Conservation (phyloP, 345 rosid genomes). For the Isatis tinctoria region DNA sequence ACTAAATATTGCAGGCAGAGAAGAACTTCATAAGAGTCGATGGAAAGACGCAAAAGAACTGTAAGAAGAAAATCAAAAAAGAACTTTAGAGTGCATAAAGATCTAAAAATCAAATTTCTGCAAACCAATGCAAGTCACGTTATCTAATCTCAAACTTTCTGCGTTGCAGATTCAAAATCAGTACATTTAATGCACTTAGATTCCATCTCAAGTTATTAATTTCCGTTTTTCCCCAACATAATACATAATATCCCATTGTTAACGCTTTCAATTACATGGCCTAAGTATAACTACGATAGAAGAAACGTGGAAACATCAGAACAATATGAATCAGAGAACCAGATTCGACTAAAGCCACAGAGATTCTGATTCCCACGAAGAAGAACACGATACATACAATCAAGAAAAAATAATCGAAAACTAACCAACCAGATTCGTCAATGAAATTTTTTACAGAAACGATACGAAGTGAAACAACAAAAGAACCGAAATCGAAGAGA, state of each 20-base stretch:
- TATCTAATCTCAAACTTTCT: too few relatives aligned
- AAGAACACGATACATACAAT: too few relatives aligned
- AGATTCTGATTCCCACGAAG: too few relatives aligned
- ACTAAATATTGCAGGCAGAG: slow-evolving; percentile 21
- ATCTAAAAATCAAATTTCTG: background rate
- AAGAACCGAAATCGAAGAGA: slow-evolving; percentile 8
- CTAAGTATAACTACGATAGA: background rate
- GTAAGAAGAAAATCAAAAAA: background rate
- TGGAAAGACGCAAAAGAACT: background rate
- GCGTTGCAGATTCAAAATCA: background rate
- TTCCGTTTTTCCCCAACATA: background rate
- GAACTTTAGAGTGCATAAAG: background rate
- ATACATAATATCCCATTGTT: background rate
- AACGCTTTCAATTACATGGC: background rate
- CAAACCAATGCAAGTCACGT: too few relatives aligned
- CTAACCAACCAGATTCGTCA: background rate
- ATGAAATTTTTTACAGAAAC: background rate
- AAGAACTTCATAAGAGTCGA: slow-evolving; percentile 12
- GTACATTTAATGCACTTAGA: background rate
- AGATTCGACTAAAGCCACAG: slow-evolving; percentile 10
- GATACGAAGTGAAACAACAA: background rate
- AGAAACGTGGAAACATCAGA: background rate
- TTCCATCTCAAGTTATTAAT: background rate
- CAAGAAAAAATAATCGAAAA: too few relatives aligned
- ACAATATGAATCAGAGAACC: slow-evolving; percentile 3